Base-by-base conservation (phyloP, 2,329 filamentous ascomycete genomes). In the Didymella lethalis region DNA sequence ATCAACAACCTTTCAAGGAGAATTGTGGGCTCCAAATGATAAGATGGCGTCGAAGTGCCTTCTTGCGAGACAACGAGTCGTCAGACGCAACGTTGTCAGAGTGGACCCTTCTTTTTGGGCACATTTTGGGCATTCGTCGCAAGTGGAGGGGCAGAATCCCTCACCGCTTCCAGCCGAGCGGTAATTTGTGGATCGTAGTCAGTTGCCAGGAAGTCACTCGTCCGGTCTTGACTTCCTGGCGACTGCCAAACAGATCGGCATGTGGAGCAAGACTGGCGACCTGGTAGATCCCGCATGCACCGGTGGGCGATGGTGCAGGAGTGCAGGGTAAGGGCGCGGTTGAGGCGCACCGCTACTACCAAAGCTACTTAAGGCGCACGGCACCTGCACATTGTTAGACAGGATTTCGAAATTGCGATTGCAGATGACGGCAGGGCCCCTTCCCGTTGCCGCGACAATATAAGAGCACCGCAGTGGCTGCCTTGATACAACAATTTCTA, bases 291-390 rank as follows among this genome's bases (percentile, higher is more conserved):
- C 41, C 41, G 23, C 41, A 44, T 44, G 41, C 41, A 28, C 12
- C 38, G 23, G 41, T 14, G 25, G 23, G 7, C 6, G 23, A 45
- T 20, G 40, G 16, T 32, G 28, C 31, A 40, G 40, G 18, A 28
- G 18, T 14, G 41, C 41, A n/a, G 41, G 40, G 25, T 23, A 26
- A 43, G 40, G 40, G 41, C n/a, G 41, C 41, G 41, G 41, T 28
- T 44, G 51, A 41, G 51, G 44, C 51, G 44, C 28, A 32, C 20
- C 44, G 34, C 29, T 47, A 40, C 32, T 26, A 31, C 23, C 31
- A 40, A 41, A 41, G 51, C 54, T 57, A 48, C 38, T 52, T 48
- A 52, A 48, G 20, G 41, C 47, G 54, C 38, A 34, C 43, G 41
- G 48, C 54, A 29, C 48, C 34, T 57, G 48, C 54, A 43, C n/a